Percentiles rank a stretch among this genome's conserved stretches.
Conservation (phyloP, 495 filamentous ascomycete genomes). For the Penicillium steckii region DNA sequence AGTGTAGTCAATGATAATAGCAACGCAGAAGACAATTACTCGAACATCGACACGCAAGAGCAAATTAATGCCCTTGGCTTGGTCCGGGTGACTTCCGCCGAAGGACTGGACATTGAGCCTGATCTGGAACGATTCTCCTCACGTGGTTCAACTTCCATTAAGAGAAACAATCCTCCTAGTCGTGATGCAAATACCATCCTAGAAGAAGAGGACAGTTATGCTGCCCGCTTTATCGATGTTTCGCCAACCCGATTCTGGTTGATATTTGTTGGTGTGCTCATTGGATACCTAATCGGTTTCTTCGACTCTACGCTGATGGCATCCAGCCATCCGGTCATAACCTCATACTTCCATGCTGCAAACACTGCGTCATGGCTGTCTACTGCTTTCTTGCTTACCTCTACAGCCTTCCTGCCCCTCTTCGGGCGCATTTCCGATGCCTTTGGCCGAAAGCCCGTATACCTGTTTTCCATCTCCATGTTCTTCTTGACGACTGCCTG, state of each 20-base stretch:
- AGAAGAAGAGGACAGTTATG: slow-evolving; percentile 25
- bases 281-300: slow-evolving; percentile 52
- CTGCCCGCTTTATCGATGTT: slow-evolving; percentile 44
- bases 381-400: slow-evolving; percentile 75
- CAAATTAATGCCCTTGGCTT: slow-evolving; percentile 22
- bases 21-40: slow-evolving; percentile 22
- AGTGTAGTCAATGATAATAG: slow-evolving; percentile 4
- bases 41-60: slow-evolving; percentile 15
- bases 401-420: slow-evolving; percentile 70
- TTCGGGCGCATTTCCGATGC: slow-evolving; percentile 72
- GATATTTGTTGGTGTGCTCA: slow-evolving; percentile 49
- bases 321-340: slow-evolving; percentile 78
- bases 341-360: slow-evolving; percentile 71
- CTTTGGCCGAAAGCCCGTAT: slow-evolving; percentile 67
- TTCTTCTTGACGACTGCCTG: slow-evolving; percentile 68
- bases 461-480: slow-evolving; percentile 59
- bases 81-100: slow-evolving; percentile 29
- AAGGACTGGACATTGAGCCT: slow-evolving; percentile 32
- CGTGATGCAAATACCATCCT: slow-evolving; percentile 1
- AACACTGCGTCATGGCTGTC: slow-evolving; percentile 81
- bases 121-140: slow-evolving; percentile 27
- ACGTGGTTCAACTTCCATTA: slow-evolving; percentile 7
- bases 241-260: slow-evolving; percentile 50
- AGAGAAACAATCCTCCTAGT: slow-evolving; percentile 9
- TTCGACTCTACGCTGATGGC: slow-evolving; percentile 83